Conservation (phyloP, 768 basidiomycete species). For the Cystoderma amianthinum region DNA sequence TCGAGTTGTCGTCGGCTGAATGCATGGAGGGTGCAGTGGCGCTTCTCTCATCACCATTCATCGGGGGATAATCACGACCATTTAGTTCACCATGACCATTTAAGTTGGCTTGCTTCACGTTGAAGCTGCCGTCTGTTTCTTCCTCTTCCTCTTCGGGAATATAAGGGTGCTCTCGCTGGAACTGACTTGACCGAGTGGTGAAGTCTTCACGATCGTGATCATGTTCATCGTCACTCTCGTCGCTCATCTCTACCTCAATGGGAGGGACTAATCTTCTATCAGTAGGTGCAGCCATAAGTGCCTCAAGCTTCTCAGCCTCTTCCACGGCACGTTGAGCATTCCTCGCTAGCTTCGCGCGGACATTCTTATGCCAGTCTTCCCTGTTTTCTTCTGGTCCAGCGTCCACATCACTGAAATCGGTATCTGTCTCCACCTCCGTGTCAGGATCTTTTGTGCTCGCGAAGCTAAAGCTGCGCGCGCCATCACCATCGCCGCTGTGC, state of each 20-base stretch:
- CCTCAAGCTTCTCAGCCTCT: constrained; percentile 44
- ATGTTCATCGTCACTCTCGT: constrained; percentile 71
- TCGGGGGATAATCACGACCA: no score
- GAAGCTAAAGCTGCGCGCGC: constrained; percentile 70
- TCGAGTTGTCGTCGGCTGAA: no score
- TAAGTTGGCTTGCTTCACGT: constrained; percentile 14
- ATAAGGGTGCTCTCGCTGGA: constrained; percentile 44
- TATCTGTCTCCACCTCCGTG: constrained; percentile 54
- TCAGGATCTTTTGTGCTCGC: constrained; percentile 56
- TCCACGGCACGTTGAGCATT: constrained; percentile 59
- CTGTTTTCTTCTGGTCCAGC: no score
- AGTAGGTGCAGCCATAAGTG: constrained; percentile 28
- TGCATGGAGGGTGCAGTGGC: no score
- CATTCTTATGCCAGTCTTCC: constrained; percentile 60
- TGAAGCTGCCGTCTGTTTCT: constrained; percentile 23
- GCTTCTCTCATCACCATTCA: no score
- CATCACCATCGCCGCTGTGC: constrained; percentile 40
- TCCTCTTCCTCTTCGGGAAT: constrained; percentile 72
- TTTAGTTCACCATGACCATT: no score
- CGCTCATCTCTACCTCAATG: constrained; percentile 70
- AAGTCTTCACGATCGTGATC: constrained; percentile 27
- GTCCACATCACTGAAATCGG: constrained; percentile 39
- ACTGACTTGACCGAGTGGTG: constrained; percentile 26
- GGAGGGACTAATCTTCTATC: constrained; percentile 41
- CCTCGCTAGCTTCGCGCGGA: constrained; percentile 61